Evolutionary conservation across 1,284 basidiomycete species (phyloP), one percentile per base, ranked within the genome.

Genomic region (Leccinum subrobustum): DNA sequence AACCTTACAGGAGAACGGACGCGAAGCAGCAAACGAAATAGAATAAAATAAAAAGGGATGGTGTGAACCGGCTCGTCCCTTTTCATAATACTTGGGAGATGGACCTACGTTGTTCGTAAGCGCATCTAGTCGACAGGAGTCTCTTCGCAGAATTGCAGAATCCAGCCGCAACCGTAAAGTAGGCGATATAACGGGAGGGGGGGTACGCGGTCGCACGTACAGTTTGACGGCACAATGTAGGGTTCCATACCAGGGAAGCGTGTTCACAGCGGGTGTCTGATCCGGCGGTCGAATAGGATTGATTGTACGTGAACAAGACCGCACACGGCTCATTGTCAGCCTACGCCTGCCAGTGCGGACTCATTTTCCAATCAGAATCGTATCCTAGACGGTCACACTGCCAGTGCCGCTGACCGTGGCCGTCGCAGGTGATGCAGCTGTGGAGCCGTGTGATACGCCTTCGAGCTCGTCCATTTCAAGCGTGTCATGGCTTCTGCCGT

Each of bases 381-480:
- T 12, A 31, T 25, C 29, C 53, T 47, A 20, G 47, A 58, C 16
- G 51, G 53, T 33, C 58, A 58, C 52, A 51, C 53, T 65, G 39
- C 29, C 29, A 31, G 29, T 31, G 29, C 54, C 54, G 54, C 54
- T 44, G 39, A n/a, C 27, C 42, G 37, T 55, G 57, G 47, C 48
- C 27, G 16, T 55, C 12, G 25, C 25, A 14, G 54, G 70, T 64
- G 61, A 65, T 68, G 23, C 48, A 25, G 57, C 68, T 71, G 70
- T 72, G 57, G 56, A 52, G 52, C 60, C 62, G 55, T 62, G 58
- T 57, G 63, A 60, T 37, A 27, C 33, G 27, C 23, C 8, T 9
- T 42, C 35, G 35, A 65, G 52, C 20, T 48, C 60, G 61, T 62
- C 48, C 25, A 50, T 70, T 70, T 62, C 54, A 56, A 42, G 56